These are phyloP conservation scores for Populus tremula DNA, from an alignment of 345 rosid species.

Conservation along the genomic window DNA sequence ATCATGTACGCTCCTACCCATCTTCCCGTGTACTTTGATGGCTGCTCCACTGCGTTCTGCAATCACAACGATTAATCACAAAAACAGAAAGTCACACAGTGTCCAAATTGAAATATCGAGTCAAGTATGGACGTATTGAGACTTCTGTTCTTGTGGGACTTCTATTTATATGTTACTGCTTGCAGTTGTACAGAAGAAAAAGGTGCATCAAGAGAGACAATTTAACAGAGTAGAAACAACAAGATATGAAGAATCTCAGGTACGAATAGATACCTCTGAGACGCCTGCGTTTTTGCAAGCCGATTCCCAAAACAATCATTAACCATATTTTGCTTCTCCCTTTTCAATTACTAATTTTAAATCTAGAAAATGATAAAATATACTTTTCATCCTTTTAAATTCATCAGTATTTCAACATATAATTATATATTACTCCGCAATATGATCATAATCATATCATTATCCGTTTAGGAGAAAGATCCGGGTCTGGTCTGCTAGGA, in stretches of 20 bases:
- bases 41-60: conserved; percentile 95
- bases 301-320: no score
- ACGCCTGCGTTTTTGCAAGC: not conserved
- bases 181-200: not conserved
- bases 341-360: no score
- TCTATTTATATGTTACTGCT: not conserved
- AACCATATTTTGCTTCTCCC: no score
- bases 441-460: not conserved
- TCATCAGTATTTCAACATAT: not conserved
- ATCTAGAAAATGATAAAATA: no score
- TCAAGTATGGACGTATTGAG: not conserved
- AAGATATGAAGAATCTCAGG: conserved; percentile 12
- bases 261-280: conserved; percentile 15
- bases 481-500: conserved; percentile 38
- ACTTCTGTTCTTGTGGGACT: not conserved
- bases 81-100: not conserved
- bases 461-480: conserved; percentile 24
- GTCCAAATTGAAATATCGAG: not conserved
- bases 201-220: conserved; percentile 10
- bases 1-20: conserved; percentile 86
- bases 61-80: conserved; percentile 22
- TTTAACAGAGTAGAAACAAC: not conserved
- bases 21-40: conserved; percentile 66
- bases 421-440: not conserved
- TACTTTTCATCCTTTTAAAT: no score